Conservation (phyloP, 345 rosid genomes). For the Populus tremula region DNA sequence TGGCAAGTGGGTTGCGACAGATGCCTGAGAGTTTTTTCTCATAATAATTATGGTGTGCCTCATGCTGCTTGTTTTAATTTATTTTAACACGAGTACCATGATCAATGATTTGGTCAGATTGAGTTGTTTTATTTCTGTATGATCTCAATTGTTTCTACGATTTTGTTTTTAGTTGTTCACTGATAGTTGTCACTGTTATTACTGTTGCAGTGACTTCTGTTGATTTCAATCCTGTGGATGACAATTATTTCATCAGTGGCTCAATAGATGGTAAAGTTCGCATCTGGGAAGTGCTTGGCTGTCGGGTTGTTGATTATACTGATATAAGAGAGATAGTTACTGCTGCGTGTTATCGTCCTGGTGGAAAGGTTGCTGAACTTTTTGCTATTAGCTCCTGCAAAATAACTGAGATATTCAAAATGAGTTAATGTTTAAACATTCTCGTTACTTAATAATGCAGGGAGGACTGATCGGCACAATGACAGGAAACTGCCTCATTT, state of each 20-base stretch:
- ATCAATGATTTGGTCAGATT: background rate
- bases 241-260: slow-evolving; percentile 61
- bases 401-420: background rate
- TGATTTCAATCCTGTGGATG: slow-evolving; percentile 59
- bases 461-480: slow-evolving; percentile 68
- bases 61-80: background rate
- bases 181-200: slow-evolving; percentile 2
- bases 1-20: slow-evolving; percentile 32
- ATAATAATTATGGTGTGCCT: slow-evolving; percentile 28
- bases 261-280: slow-evolving; percentile 72
- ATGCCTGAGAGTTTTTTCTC: slow-evolving; percentile 28
- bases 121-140: background rate
- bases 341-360: slow-evolving; percentile 59
- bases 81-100: background rate
- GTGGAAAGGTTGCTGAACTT: slow-evolving; percentile 52
- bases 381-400: background rate
- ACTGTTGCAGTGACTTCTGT: slow-evolving; percentile 56
- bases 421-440: slow-evolving; percentile 9
- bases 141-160: background rate
- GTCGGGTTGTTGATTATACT: slow-evolving; percentile 61
- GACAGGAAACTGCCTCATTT: slow-evolving; percentile 64
- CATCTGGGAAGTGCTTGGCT: slow-evolving; percentile 57
- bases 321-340: slow-evolving; percentile 67
- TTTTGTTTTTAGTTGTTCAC: background rate
- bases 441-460: slow-evolving; percentile 31